These are phyloP conservation scores for Leptographium radiaticola DNA, from an alignment of 2,329 filamentous ascomycete genomes.

Conservation along the genomic window DNA sequence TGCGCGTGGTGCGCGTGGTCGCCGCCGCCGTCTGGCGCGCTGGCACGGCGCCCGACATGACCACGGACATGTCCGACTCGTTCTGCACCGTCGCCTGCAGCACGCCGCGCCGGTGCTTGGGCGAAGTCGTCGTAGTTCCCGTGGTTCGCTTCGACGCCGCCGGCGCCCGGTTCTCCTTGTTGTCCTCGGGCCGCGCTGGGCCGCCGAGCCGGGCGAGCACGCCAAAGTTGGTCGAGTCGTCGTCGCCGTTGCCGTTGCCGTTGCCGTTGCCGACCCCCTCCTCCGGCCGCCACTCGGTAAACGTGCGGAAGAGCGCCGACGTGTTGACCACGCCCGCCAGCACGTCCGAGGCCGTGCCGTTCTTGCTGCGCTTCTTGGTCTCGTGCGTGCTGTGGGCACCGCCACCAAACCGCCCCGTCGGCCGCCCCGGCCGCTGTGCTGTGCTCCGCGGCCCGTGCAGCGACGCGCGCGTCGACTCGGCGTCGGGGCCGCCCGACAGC, in stretches of 20 bases:
- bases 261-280: background rate
- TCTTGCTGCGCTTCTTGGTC: background rate
- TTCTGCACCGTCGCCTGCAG: slow-evolving; percentile 13
- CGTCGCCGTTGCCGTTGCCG: background rate
- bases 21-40: background rate
- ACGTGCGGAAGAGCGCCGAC: slow-evolving; percentile 12
- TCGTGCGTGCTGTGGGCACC: background rate
- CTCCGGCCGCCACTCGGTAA: slow-evolving; percentile 12
- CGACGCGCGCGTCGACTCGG: slow-evolving; percentile 12
- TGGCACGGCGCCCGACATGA: slow-evolving; percentile 4
- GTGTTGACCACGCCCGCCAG: slow-evolving; percentile 11
- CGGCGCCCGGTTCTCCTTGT: slow-evolving; percentile 10
- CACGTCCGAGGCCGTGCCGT: slow-evolving; percentile 3
- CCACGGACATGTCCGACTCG: slow-evolving; percentile 11
- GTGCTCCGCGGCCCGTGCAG: slow-evolving; percentile 7
- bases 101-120: background rate
- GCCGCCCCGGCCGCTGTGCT: slow-evolving; percentile 8
- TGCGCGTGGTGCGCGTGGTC: too few species aligned
- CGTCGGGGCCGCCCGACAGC: slow-evolving; percentile 11
- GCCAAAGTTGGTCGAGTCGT: slow-evolving; percentile 10
- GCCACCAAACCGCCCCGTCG: slow-evolving; percentile 11
- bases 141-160: background rate
- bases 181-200: background rate
- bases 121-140: background rate
- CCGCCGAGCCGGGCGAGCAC: slow-evolving; percentile 4